Percentiles rank a stretch among this genome's conserved stretches.
phyloP scores from a whole-genome alignment of 2,329 filamentous ascomycete genomes.

The Coniochaeta sp. region DNA sequence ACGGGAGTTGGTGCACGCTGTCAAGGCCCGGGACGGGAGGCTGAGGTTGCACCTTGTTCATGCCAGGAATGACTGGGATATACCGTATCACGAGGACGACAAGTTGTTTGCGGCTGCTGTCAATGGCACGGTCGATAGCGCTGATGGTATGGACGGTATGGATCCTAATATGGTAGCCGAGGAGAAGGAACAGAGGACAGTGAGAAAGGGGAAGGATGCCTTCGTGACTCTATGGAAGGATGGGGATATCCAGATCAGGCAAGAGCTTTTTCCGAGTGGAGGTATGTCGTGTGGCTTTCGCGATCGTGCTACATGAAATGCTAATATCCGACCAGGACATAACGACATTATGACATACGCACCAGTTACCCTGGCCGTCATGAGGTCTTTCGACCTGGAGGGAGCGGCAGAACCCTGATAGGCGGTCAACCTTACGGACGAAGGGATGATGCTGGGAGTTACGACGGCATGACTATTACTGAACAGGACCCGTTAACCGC shows the following conservation, averaged over 20 bases:
- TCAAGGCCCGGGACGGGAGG: conserved; percentile 32
- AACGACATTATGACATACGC: conserved; percentile 62
- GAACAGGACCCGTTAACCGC: conserved; percentile 6
- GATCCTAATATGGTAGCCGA: conserved; percentile 22
- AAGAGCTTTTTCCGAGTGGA: conserved; percentile 48
- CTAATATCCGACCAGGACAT: conserved; percentile 44
- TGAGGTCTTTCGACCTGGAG: conserved; percentile 52
- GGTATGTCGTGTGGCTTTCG: conserved; percentile 31
- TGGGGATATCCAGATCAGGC: conserved; percentile 40
- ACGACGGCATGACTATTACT: conserved; percentile 5
- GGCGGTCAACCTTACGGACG: background rate
- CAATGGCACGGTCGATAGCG: conserved; percentile 36
- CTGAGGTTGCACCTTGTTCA: conserved; percentile 70
- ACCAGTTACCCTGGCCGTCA: conserved; percentile 55
- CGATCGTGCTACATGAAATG: background rate
- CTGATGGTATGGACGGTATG: conserved; percentile 32
- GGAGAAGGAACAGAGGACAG: conserved; percentile 36
- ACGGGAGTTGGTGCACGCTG: conserved; percentile 44
- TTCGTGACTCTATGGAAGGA: conserved; percentile 41
- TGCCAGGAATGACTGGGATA: conserved; percentile 74
- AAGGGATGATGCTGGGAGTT: no score
- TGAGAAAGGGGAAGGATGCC: conserved; percentile 34
- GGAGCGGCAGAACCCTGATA: conserved; percentile 12
- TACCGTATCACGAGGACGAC: conserved; percentile 66
- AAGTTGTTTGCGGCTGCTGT: conserved; percentile 55